Base-by-base conservation (phyloP, 305 asterid species). In the Solanum hybrid region DNA sequence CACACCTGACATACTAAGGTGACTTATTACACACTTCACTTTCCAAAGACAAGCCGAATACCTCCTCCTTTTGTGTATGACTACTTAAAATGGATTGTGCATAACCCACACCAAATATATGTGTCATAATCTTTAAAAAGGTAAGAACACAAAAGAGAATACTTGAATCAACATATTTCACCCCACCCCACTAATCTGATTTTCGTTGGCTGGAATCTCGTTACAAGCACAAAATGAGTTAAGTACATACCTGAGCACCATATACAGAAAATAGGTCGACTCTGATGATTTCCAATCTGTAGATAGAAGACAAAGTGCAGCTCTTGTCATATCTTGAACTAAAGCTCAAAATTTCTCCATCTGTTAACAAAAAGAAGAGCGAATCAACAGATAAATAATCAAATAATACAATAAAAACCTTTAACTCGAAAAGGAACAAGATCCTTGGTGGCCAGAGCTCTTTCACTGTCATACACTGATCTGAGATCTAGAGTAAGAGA, bases 231-330 rank as follows among this genome's bases (percentile, higher is more conserved):
- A 9, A 42, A 69, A 78, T 61, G 74, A 85, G 29, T 78, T 28
- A 40, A 86, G 36, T 84, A 94, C 97, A 90, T 94, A 92, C 98
- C 98, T 95, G 98, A 90, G 90, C 91, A 86, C 98, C 98, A 61
- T 96, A 95, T 87, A 94, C 94, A 4, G 98, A 95, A 92, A 93
- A 95, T 34, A 95, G 91, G 92, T 95, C 97, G 67, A 96, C 92
- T 90, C 90, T 95, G 74, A 92, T 79, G 92, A 95, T 93, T 89
- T 95, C 98, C 93, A 96, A 90, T 93, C 96, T 94, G 91, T 95
- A 96, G 88, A 95, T 92, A 76, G 94, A 94, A 87, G 98, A 95
- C 89, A 94, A 90, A 88, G 82, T 91, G 87, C 89, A 61, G 91
- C 91, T 91, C 92, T 89, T 92, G 57, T 93, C 88, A 89, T 91